Conservation (phyloP, 225 moss, liverwort and hornwort genomes). For the Sphagnum tenellum region DNA sequence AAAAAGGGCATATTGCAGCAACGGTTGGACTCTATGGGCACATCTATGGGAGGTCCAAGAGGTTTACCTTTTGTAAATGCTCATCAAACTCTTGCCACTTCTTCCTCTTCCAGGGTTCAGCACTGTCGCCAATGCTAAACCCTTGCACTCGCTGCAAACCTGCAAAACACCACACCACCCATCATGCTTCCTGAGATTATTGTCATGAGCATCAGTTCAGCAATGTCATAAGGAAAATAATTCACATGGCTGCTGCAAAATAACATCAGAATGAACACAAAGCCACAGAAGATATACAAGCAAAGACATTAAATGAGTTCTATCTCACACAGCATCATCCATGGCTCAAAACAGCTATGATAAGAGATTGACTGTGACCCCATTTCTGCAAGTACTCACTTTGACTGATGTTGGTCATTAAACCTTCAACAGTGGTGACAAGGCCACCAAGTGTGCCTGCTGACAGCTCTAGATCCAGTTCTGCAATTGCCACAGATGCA, state of each 20-base stretch:
- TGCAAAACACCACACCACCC: conserved; percentile 8
- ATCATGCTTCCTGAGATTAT: too few relatives aligned
- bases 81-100: conserved; percentile 73
- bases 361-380: too few relatives aligned
- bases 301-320: too few relatives aligned
- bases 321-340: too few relatives aligned
- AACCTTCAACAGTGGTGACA: conserved; percentile 83
- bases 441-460: conserved; percentile 80
- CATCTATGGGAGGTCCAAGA: neutral
- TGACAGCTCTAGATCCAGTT: conserved; percentile 69
- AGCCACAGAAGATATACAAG: too few relatives aligned
- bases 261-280: too few relatives aligned
- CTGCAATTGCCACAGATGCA: conserved; percentile 62
- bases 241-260: too few relatives aligned
- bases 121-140: conserved; percentile 77
- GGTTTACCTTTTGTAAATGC: conserved; percentile 44
- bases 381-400: conserved; percentile 20
- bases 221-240: too few relatives aligned
- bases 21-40: too few relatives aligned
- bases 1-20: neutral
- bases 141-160: conserved; percentile 67
- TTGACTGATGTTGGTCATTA: conserved; percentile 54
- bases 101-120: conserved; percentile 56
- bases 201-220: too few relatives aligned
- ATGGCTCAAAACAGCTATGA: too few relatives aligned